Base-by-base conservation (phyloP, 371 early-diverging fungal species). In the Mortierella sp. region DNA sequence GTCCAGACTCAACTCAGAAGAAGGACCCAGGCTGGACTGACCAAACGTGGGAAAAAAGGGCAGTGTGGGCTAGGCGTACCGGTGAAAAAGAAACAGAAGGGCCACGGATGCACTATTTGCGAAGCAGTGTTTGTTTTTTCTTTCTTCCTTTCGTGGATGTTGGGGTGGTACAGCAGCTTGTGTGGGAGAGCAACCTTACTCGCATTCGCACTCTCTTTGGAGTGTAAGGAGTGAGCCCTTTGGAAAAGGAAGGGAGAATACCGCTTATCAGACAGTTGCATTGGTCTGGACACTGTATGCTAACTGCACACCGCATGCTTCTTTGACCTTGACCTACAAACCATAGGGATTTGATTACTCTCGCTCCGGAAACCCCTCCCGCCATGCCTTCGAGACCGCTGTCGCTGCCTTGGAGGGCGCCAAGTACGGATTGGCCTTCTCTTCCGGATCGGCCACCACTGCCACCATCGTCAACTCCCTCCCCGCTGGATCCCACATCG, bases 361-460 rank as follows among this genome's bases (percentile, higher is more conserved):
- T 63, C 96, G 99, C 84, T 94, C 95, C 28, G 97, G 96, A 79
- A 99, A 99, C 89, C 99, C 99, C 54, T 98, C 96, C 81, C 95
- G 99, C 79, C 88, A 91, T 44, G 92, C 92, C 84, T 97, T 99
- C 88, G 99, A 99, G 89, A 89, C 91, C 24, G 97, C 97, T 50
- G 93, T 99, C 24, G 99, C 99, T 14, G 93, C 97, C 21, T 90
- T 99, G 72, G 98, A 99, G 90, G 90, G 94, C 75, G 99, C 91
- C 80, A 94, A 96, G 89, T 92, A 96, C 82, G 98, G 96, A 77
- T 91, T 99, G 75, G 98, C 98, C n/a, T 99, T 98, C 88, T 91
- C 98, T 26, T 98, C 98, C 28, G 99, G 99, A 28, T 98, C 97
- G 24, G 95, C 96, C 26, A 95, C 96, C 38, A 98, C 99, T 28